Percentiles rank a stretch among this genome's conserved stretches.
phyloP scores from a whole-genome alignment of 345 rosid species.

The Dovyalis caffra region DNA sequence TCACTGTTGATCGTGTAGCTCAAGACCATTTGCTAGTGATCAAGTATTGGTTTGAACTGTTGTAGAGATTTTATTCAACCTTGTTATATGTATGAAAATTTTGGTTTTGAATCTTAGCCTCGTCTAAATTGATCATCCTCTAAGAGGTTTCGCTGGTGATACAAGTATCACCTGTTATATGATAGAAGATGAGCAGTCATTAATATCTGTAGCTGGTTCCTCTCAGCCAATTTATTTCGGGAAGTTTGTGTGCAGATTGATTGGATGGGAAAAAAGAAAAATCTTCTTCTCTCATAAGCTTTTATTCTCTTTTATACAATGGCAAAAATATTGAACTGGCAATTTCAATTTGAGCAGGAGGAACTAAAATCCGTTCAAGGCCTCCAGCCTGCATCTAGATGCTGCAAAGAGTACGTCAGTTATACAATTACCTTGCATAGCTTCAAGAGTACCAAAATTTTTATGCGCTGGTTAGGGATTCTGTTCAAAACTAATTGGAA shows the following conservation, averaged over 20 bases:
- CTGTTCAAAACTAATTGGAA: background rate
- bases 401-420: conserved; percentile 81
- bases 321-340: background rate
- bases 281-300: background rate
- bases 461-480: background rate
- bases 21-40: background rate
- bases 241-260: background rate
- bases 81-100: background rate
- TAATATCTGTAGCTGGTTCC: background rate
- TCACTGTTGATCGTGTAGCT: background rate
- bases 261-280: background rate
- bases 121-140: background rate
- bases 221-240: background rate
- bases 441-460: conserved; percentile 5
- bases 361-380: conserved; percentile 61
- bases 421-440: background rate
- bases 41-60: background rate
- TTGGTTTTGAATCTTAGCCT: background rate
- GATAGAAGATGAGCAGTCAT: background rate
- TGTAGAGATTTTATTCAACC: too few relatives aligned
- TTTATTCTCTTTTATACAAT: background rate
- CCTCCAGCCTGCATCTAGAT: conserved; percentile 63
- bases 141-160: background rate
- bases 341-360: conserved; percentile 44
- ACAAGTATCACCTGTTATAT: background rate